Evolutionary conservation across 768 basidiomycete genomes (phyloP).

Genomic region (Auricularia cornea): DNA sequence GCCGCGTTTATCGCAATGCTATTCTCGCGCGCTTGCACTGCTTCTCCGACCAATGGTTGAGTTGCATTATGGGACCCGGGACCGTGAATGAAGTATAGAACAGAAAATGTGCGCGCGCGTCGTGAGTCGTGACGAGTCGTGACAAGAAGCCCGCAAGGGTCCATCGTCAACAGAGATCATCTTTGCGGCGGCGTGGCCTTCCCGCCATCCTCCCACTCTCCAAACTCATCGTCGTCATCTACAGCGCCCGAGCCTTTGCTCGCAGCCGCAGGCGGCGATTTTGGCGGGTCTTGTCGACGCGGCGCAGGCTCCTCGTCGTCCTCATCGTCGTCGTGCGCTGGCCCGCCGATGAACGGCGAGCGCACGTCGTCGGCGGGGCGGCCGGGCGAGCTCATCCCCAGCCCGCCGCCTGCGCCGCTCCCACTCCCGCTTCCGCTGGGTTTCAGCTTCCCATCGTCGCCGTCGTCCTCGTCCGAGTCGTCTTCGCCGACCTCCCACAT

Average conservation of each 20-base stretch:
- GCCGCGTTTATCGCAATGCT: no score
- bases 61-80: no score
- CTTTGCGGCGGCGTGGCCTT: not conserved
- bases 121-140: no score
- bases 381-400: slow-evolving; percentile 1
- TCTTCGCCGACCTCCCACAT: slow-evolving; percentile 65
- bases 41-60: no score
- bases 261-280: slow-evolving; percentile 27
- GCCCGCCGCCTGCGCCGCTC: slow-evolving; percentile 14
- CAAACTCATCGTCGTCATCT: slow-evolving; percentile 26
- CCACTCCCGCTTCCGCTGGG: slow-evolving; percentile 27
- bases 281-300: no score
- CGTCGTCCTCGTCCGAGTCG: slow-evolving; percentile 58
- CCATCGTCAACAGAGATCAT: no score
- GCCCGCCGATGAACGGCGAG: slow-evolving; percentile 10
- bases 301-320: slow-evolving; percentile 17
- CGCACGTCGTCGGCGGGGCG: not conserved
- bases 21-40: no score
- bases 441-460: slow-evolving; percentile 30
- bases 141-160: no score
- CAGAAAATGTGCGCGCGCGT: no score
- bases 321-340: slow-evolving; percentile 26
- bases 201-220: slow-evolving; percentile 22
- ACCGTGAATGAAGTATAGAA: no score
- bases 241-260: slow-evolving; percentile 10